phyloP scores from a whole-genome alignment of 2,329 filamentous ascomycete species.

The Thielaviopsis musarum region DNA sequence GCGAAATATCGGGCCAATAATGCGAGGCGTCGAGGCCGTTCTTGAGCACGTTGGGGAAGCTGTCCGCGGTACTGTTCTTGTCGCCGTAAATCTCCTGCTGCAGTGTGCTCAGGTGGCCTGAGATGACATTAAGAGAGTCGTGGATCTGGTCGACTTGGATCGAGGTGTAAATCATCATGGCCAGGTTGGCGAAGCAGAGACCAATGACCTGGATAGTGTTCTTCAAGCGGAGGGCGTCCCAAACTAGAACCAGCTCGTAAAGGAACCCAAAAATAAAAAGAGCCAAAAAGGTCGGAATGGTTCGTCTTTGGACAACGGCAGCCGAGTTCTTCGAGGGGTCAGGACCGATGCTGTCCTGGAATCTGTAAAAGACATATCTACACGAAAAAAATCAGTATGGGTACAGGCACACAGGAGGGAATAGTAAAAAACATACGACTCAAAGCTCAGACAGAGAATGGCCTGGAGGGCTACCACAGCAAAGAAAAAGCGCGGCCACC shows the following conservation, averaged over 20 bases:
- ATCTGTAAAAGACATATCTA: conserved; percentile 80
- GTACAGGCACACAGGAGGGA: background rate
- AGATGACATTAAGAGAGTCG: conserved; percentile 40
- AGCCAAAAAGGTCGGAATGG: conserved; percentile 88
- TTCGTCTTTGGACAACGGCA: conserved; percentile 34
- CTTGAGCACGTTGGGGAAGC: conserved; percentile 14
- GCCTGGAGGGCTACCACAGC: conserved; percentile 59
- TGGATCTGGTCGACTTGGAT: conserved; percentile 86
- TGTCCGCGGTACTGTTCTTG: background rate
- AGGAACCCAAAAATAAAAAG: conserved; percentile 96
- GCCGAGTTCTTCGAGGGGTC: conserved; percentile 21
- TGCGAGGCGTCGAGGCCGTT: conserved; percentile 26
- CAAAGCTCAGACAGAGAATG: conserved; percentile 62
- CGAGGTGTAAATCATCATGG: conserved; percentile 78
- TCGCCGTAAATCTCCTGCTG: conserved; percentile 7
- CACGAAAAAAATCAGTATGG: background rate
- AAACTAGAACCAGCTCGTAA: conserved; percentile 78
- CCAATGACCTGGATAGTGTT: conserved; percentile 99
- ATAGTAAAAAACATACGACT: conserved; percentile 49
- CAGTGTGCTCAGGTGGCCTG: background rate
- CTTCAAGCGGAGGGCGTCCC: conserved; percentile 83
- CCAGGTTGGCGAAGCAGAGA: conserved; percentile 80
- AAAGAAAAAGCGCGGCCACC: conserved; percentile 82
- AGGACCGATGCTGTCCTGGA: conserved; percentile 46
- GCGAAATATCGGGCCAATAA: conserved; percentile 54